Evolutionary conservation across 176 grass and related monocot species (phyloP).

Genomic region (Melocanna baccifera): DNA sequence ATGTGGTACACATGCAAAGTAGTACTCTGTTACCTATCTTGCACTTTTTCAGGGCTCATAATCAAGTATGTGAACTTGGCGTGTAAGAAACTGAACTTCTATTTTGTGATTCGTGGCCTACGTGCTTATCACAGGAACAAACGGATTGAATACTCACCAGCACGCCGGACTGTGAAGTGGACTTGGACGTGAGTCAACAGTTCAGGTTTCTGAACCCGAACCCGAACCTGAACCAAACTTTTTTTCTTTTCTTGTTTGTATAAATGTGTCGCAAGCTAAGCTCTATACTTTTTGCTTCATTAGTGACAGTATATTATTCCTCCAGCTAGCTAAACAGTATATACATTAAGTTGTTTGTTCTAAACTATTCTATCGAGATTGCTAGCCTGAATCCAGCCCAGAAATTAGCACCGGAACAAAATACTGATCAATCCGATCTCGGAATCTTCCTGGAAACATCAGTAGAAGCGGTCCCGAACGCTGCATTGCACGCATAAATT

Average conservation of each 20-base stretch:
- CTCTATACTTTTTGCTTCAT: background rate
- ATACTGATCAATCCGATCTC: conserved; percentile 16
- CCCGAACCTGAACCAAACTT: background rate
- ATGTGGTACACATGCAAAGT: background rate
- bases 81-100: background rate
- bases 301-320: conserved; percentile 21
- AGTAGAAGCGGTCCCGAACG: conserved; percentile 1
- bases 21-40: background rate
- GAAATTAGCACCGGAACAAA: conserved; percentile 1
- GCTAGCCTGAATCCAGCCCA: conserved; percentile 34
- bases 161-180: background rate
- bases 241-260: conserved; percentile 3
- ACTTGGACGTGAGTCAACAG: background rate
- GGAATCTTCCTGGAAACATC: conserved; percentile 48
- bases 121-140: conserved; percentile 26
- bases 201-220: background rate
- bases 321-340: conserved; percentile 25
- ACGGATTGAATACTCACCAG: conserved; percentile 36
- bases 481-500: conserved; percentile 35
- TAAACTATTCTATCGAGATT: conserved; percentile 21
- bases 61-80: conserved; percentile 7
- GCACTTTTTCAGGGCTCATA: background rate
- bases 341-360: conserved; percentile 10
- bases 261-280: conserved; percentile 25
- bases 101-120: conserved; percentile 18